These are phyloP conservation scores for Penicillium bialowiezense DNA, from an alignment of 495 filamentous ascomycete species.

Conservation along the genomic window DNA sequence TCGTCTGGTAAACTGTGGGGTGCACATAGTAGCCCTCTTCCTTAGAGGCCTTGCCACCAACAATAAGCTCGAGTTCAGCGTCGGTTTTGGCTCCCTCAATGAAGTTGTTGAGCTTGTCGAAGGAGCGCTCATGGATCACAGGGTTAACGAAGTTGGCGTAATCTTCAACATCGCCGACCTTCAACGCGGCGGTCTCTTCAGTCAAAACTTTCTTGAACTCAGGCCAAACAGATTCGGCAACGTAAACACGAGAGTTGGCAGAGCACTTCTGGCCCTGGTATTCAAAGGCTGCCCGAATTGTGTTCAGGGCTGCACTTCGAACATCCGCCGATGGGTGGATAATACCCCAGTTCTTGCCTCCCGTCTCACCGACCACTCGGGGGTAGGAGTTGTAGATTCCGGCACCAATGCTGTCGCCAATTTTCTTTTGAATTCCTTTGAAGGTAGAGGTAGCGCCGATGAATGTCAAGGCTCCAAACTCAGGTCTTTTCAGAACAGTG, in stretches of 20 bases:
- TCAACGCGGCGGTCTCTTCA: conserved; percentile 23
- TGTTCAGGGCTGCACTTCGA: conserved; percentile 70
- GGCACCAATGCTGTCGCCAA: conserved; percentile 64
- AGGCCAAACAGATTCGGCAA: conserved; percentile 63
- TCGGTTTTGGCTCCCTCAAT: conserved; percentile 67
- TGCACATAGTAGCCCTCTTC: conserved; percentile 65
- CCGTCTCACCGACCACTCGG: conserved; percentile 79
- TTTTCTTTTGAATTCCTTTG: conserved; percentile 67
- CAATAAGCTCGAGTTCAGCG: conserved; percentile 57
- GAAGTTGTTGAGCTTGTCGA: conserved; percentile 60
- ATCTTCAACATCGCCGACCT: conserved; percentile 56
- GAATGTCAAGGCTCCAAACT: conserved; percentile 75
- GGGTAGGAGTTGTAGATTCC: conserved; percentile 70
- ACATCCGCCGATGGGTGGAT: conserved; percentile 71
- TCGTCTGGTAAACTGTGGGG: conserved; percentile 67
- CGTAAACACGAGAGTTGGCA: conserved; percentile 72
- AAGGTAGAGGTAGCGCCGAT: conserved; percentile 78
- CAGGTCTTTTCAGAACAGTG: conserved; percentile 59
- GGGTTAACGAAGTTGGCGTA: conserved; percentile 68
- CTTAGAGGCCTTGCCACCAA: conserved; percentile 66
- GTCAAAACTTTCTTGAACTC: conserved; percentile 56
- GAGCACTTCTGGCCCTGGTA: conserved; percentile 89
- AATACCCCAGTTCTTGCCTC: conserved; percentile 87
- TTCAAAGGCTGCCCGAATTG: conserved; percentile 81
- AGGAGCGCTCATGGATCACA: conserved; percentile 69